Evolutionary conservation across 371 early-diverging fungal species (phyloP), one percentile per base, ranked within the genome.

Genomic region (Saksenaea vasiformis): DNA sequence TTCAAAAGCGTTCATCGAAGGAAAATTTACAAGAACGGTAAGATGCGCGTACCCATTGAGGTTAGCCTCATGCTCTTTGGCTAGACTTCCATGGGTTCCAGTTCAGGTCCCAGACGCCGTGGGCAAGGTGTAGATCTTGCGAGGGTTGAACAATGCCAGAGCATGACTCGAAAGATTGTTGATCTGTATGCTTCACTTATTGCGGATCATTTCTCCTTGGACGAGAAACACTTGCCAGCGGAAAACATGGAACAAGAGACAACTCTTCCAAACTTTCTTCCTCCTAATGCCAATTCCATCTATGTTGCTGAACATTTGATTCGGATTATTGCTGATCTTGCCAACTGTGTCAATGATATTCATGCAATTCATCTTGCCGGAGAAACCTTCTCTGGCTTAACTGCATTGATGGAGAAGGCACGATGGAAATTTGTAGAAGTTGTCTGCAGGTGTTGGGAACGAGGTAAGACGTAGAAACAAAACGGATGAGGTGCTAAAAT

Each of bases 1-100:
- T 2, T 91, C 93, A 36, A 86, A 85, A 56, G 85, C 93, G 1
- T 96, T 87, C 66, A 90, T 91, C 67, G 96, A 95, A 54, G 93
- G 94, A 43, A 86, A 91, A 67, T 90, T 93, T 61, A 80, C 84
- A 43, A 77, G 72, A 38, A 85, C 83, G 71, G 76, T 78, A 66
- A 47, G 51, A 13, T 9, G 17, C n/a, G 54, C 5, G 9, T 13
- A 10, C 14, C 24, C 38, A 41, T 8, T 11, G 1, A 0, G n/a
- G n/a, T n/a, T 4, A 11, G 7, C 34, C 22, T 10, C 10, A 19
- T 44, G 7, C 14, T 59, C 43, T 43, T 19, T 47, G 4, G 27
- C 14, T 39, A 59, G 60, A 22, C 60, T 10, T 44, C 44, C 37
- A 59, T 41, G 34, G 41, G 44, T 4, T 34, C 71, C 22, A 54